A percentile compares a stretch with the other conserved stretches of the same genome.
Evolutionary conservation across 495 filamentous ascomycete species (phyloP).

Genomic region (Penicillium riverlandense): DNA sequence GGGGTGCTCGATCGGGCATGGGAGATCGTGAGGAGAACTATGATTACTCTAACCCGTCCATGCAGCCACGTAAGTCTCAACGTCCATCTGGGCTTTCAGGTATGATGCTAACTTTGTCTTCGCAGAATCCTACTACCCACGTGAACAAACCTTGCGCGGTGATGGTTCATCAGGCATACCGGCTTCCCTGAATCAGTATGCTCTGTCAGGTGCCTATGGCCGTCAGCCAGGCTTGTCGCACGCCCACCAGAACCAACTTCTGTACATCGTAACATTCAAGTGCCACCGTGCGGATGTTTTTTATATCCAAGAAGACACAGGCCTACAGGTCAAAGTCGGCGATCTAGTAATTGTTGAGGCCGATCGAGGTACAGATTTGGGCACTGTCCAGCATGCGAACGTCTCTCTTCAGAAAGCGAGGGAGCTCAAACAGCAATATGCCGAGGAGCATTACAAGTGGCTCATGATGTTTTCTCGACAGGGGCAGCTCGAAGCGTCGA

Average conservation of each 20-base stretch:
- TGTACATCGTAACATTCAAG: slow-evolving; percentile 94
- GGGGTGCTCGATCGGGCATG: slow-evolving; percentile 18
- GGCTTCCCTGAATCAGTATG: slow-evolving; percentile 47
- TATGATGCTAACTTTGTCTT: slow-evolving; percentile 3
- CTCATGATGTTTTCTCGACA: slow-evolving; percentile 92
- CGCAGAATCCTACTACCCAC: slow-evolving; percentile 44
- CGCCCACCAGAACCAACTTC: slow-evolving; percentile 69
- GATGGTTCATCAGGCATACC: slow-evolving; percentile 33
- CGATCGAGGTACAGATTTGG: slow-evolving; percentile 90
- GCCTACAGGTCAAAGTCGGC: slow-evolving; percentile 78
- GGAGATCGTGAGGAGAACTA: slow-evolving; percentile 31
- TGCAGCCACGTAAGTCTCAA: slow-evolving; percentile 9
- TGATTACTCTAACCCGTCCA: slow-evolving; percentile 15
- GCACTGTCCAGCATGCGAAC: slow-evolving; percentile 81
- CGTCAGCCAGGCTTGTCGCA: slow-evolving; percentile 54
- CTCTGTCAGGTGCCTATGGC: slow-evolving; percentile 38
- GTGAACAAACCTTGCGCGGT: slow-evolving; percentile 35
- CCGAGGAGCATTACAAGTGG: slow-evolving; percentile 91
- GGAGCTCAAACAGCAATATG: slow-evolving; percentile 78
- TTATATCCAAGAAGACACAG: slow-evolving; percentile 91
- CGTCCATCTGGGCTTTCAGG: not conserved
- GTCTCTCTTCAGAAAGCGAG: slow-evolving; percentile 79
- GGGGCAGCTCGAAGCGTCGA: slow-evolving; percentile 54
- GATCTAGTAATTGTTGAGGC: slow-evolving; percentile 97
- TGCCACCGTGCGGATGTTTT: slow-evolving; percentile 91